Conservation (phyloP, 2,329 filamentous ascomycete species). For the Zymoseptoria crescenta region DNA sequence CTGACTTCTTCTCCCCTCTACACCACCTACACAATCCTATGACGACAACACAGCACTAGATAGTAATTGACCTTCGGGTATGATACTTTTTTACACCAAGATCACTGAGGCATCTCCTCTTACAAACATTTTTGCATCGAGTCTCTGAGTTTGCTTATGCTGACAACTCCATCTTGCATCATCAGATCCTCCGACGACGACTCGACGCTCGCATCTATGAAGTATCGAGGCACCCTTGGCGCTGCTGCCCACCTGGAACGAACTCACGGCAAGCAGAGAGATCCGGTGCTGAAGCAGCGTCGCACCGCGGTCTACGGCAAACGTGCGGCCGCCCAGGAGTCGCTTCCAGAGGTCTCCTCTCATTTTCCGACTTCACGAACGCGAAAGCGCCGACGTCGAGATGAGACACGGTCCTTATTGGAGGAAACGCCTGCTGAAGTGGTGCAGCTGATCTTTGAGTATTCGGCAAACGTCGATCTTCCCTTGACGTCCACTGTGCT, state of each 20-base stretch:
- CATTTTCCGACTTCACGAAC: not conserved
- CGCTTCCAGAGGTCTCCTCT: not conserved
- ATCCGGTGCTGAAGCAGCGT: conserved; percentile 11
- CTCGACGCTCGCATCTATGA: conserved; percentile 22
- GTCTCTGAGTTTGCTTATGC: not conserved
- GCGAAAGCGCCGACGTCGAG: conserved; percentile 12
- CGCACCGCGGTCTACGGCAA: not conserved
- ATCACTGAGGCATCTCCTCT: conserved; percentile 28
- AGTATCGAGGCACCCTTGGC: conserved; percentile 27
- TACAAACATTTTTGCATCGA: not conserved
- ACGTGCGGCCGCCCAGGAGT: not conserved
- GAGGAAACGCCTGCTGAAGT: conserved; percentile 31
- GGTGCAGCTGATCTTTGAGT: conserved; percentile 28
- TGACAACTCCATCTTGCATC: not conserved
- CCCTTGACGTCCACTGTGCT: conserved; percentile 25
- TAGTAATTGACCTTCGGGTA: conserved; percentile 32
- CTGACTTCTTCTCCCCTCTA: not conserved
- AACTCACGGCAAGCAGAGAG: conserved; percentile 18
- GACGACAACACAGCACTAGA: conserved; percentile 62
- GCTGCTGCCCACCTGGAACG: conserved; percentile 17
- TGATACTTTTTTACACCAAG: conserved; percentile 34
- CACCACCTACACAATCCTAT: conserved; percentile 40
- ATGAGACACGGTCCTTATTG: conserved; percentile 16
- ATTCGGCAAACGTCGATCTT: conserved; percentile 25
- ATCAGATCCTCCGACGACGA: conserved; percentile 4